Evolutionary conservation across 805 yeast species (phyloP), one percentile per base, ranked within the genome.

Genomic region (Zygotorulaspora chibaensis): DNA sequence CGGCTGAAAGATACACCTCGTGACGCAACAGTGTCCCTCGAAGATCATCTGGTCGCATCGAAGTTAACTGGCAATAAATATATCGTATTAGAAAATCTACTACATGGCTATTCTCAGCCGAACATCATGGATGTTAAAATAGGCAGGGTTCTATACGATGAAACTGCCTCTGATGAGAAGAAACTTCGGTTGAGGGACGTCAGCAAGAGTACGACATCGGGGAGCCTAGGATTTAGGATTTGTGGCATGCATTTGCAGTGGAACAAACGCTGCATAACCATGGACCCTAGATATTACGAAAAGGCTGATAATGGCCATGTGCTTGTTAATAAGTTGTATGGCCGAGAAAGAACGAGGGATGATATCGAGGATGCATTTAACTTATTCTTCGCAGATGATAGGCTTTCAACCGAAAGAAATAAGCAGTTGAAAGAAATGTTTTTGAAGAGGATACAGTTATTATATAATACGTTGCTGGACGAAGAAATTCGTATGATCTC

Each of bases 61-160:
- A 26, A 31, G n/a, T 39, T 34, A 4, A 28, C 34, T 10, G 46
- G 35, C 16, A 59, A 63, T 37, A 62, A 64, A 42, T 82, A 73
- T 46, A 55, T 90, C 2, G 93, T 91, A 7, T 67, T 93, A 28
- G 82, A 82, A 55, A 93, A 91, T 62, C 61, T 83, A 2, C 67
- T 84, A 25, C 61, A 74, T 44, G 87, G 87, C 0, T 85, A 73
- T 59, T 59, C 40, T 3, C 66, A 69, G 38, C 97, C 98, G 0
- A 77, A 84, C 44, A 74, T 93, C 1, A 57, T 91, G 51, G 99
- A 91, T 62, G 77, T 91, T 38, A 91, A 91, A 61, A 70, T 91
- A 3, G 99, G 99, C 0, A 64, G 79, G 5, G 59, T 73, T 8
- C 66, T 91, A 30, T 80, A 83, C 55, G 98, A 91, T 63, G 78